A percentile compares a stretch with the other conserved stretches of the same genome.
These are phyloP conservation scores for Coprinopsis cinerea DNA, from an alignment of 768 basidiomycete species.

Conservation along the genomic window DNA sequence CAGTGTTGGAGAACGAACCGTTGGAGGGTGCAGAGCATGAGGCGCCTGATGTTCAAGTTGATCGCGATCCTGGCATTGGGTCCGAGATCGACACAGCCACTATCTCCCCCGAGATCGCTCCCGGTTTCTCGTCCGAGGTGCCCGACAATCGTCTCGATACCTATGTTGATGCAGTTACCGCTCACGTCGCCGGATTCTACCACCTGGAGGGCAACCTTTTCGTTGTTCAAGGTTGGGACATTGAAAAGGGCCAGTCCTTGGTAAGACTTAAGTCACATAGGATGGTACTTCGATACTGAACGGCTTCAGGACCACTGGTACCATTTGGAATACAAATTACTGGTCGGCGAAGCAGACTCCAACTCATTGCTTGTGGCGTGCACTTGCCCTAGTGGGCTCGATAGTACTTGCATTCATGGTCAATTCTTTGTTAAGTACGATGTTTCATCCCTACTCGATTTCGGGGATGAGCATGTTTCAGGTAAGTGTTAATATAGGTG, in stretches of 20 bases:
- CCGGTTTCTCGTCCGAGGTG: too few species aligned
- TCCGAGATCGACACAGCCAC: too few species aligned
- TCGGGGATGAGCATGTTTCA: not conserved
- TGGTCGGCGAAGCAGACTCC: too few species aligned
- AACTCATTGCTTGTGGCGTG: not conserved
- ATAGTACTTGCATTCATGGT: not conserved
- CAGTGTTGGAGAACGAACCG: too few species aligned
- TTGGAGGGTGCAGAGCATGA: too few species aligned
- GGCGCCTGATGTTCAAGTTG: too few species aligned
- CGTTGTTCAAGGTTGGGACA: slow-evolving; percentile 10
- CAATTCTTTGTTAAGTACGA: slow-evolving; percentile 2
- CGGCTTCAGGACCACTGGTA: not conserved
- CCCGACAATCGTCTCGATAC: not conserved
- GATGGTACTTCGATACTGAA: not conserved
- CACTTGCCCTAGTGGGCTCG: not conserved
- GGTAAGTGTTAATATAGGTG: too few species aligned
- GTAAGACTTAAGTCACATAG: slow-evolving; percentile 8
- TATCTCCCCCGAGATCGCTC: too few species aligned
- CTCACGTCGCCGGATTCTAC: slow-evolving; percentile 2
- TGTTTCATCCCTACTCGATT: not conserved
- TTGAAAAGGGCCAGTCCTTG: not conserved
- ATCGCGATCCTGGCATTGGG: too few species aligned
- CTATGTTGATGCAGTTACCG: slow-evolving; percentile 3
- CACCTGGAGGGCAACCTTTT: not conserved
- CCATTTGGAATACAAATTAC: slow-evolving; percentile 1